phyloP scores from a whole-genome alignment of 306 rosid species.

The Gillenia trifoliata region DNA sequence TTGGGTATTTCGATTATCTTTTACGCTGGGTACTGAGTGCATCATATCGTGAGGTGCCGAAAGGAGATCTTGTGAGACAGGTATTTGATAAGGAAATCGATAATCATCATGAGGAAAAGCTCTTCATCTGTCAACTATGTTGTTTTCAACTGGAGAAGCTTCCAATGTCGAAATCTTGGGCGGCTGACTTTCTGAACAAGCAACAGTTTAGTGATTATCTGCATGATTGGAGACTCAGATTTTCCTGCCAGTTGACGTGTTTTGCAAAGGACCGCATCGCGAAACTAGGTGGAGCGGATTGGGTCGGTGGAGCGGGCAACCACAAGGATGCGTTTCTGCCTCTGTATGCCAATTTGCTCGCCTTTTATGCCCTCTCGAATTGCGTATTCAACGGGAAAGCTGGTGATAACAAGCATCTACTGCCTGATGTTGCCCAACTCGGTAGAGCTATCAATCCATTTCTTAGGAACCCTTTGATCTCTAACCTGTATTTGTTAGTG shows the following conservation, averaged over 20 bases:
- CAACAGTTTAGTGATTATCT: conserved; percentile 43
- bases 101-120: conserved; percentile 90
- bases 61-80: conserved; percentile 77
- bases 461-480: conserved; percentile 67
- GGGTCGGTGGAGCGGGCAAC: conserved; percentile 96
- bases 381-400: conserved; percentile 42
- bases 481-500: conserved; percentile 57
- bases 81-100: conserved; percentile 97
- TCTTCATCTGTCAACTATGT: conserved; percentile 76
- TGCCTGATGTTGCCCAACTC: conserved; percentile 42
- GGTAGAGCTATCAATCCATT: conserved; percentile 57
- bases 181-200: conserved; percentile 19
- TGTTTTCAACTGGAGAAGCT: conserved; percentile 78
- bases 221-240: conserved; percentile 46
- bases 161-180: conserved; percentile 38
- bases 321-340: conserved; percentile 96
- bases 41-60: conserved; percentile 34
- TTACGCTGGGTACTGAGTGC: conserved; percentile 49
- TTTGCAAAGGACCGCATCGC: conserved; percentile 47
- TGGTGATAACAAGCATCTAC: conserved; percentile 25
- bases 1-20: conserved; percentile 63
- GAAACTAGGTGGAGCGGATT: conserved; percentile 45
- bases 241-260: conserved; percentile 52
- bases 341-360: conserved; percentile 67
- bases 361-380: conserved; percentile 66